These are phyloP conservation scores for Kappamyces sp. DNA, from an alignment of 192 early-diverging fungal species.

Conservation along the genomic window DNA sequence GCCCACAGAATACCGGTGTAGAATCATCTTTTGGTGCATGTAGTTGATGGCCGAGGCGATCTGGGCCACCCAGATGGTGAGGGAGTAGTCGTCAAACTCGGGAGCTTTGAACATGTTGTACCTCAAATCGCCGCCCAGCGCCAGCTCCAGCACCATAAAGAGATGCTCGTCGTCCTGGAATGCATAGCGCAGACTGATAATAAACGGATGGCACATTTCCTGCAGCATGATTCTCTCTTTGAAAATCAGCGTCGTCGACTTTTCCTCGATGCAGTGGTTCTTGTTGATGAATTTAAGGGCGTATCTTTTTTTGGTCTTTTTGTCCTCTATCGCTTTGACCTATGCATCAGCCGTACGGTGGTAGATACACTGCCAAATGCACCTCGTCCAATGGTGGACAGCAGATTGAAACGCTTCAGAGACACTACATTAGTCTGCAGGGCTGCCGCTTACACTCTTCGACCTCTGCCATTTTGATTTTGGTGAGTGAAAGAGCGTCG, in stretches of 20 bases:
- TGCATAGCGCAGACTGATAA: slow-evolving; percentile 46
- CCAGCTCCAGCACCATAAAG: slow-evolving; percentile 67
- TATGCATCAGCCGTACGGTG: slow-evolving; percentile 13
- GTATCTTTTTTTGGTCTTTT: slow-evolving; percentile 64
- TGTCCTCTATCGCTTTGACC: slow-evolving; percentile 90
- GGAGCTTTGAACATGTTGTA: slow-evolving; percentile 66
- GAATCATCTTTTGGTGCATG: slow-evolving; percentile 44
- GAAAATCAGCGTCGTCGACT: slow-evolving; percentile 80
- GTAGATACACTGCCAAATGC: slow-evolving; percentile 85
- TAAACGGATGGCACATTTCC: slow-evolving; percentile 44
- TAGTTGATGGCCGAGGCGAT: slow-evolving; percentile 37
- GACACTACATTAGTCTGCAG: no score
- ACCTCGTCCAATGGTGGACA: slow-evolving; percentile 85
- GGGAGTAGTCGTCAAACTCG: slow-evolving; percentile 41
- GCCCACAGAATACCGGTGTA: slow-evolving; percentile 36
- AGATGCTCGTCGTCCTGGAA: slow-evolving; percentile 39
- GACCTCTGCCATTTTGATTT: no score
- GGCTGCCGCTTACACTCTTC: no score
- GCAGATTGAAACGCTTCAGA: slow-evolving; percentile 80
- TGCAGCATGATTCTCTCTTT: slow-evolving; percentile 71
- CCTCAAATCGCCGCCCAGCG: slow-evolving; percentile 89
- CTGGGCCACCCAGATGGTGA: slow-evolving; percentile 46
- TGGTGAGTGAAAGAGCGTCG: no score
- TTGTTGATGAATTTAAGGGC: slow-evolving; percentile 98
- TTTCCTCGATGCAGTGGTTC: slow-evolving; percentile 77